Percentiles rank a stretch among this genome's conserved stretches.
These are phyloP conservation scores for Rostrohypoxylon terebratum DNA, from an alignment of 495 filamentous ascomycete genomes.

Conservation along the genomic window DNA sequence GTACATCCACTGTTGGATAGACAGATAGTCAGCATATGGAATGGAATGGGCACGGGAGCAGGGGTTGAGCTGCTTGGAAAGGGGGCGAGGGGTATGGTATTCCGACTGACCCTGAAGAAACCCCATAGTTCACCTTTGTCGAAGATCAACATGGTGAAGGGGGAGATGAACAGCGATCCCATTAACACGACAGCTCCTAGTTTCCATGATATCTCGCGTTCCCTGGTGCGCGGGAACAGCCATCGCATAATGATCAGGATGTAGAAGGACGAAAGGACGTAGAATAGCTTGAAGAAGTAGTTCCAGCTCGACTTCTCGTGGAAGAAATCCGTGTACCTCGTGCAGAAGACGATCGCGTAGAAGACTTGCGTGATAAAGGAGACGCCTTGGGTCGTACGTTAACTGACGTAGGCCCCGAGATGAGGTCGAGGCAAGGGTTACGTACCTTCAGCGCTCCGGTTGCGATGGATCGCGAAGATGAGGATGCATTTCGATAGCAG, in stretches of 20 bases:
- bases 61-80: background rate
- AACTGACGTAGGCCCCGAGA: constrained; percentile 22
- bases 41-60: background rate
- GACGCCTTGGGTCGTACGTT: constrained; percentile 68
- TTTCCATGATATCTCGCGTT: constrained; percentile 92
- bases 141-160: constrained; percentile 74
- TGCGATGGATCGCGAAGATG: constrained; percentile 90
- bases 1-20: constrained; percentile 72
- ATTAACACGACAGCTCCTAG: constrained; percentile 73
- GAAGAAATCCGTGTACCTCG: constrained; percentile 89
- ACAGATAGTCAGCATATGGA: background rate
- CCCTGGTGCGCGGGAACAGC: constrained; percentile 86
- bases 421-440: constrained; percentile 5
- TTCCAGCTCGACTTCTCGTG: constrained; percentile 67
- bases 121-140: constrained; percentile 53
- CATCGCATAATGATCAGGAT: constrained; percentile 88
- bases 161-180: constrained; percentile 70
- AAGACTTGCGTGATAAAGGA: constrained; percentile 94
- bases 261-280: constrained; percentile 85
- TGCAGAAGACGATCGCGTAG: constrained; percentile 86
- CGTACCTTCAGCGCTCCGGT: constrained; percentile 87
- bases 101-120: constrained; percentile 67
- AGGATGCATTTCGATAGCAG: constrained; percentile 87
- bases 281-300: constrained; percentile 85
- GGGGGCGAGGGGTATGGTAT: background rate